Conservation (phyloP, 2,329 filamentous ascomycete species). For the Aureobasidium pullulans region DNA sequence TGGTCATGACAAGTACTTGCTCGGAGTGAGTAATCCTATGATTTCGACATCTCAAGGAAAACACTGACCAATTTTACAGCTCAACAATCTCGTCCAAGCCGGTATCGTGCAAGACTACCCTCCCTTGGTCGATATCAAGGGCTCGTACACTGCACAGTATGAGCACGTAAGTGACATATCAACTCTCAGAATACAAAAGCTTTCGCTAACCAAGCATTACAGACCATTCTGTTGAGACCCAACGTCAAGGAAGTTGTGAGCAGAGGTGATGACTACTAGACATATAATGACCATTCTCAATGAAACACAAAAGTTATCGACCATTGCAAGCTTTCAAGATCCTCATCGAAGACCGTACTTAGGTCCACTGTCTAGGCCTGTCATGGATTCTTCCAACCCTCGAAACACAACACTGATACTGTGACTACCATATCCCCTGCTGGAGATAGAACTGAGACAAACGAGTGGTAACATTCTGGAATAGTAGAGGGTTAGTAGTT, state of each 20-base stretch:
- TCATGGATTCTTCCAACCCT: too few relatives aligned
- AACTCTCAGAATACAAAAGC: background rate
- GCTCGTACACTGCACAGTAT: conserved; percentile 58
- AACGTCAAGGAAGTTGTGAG: conserved; percentile 36
- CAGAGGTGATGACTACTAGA: conserved; percentile 31
- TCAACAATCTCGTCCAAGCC: conserved; percentile 50
- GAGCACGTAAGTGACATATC: conserved; percentile 43
- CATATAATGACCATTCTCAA: background rate
- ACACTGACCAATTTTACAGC: conserved; percentile 28
- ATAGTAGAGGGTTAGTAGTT: too few relatives aligned
- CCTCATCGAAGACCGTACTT: too few relatives aligned
- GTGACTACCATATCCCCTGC: too few relatives aligned
- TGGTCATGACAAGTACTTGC: conserved; percentile 52
- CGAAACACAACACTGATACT: too few relatives aligned
- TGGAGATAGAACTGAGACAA: too few relatives aligned
- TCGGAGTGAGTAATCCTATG: conserved; percentile 39
- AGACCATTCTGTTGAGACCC: conserved; percentile 35
- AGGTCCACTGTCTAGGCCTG: too few relatives aligned
- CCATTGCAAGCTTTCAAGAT: background rate
- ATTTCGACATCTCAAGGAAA: background rate
- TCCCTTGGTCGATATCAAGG: conserved; percentile 51
- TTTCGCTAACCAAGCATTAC: background rate
- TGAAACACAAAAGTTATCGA: background rate
- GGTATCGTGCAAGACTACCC: conserved; percentile 52
- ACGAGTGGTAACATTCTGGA: too few relatives aligned